phyloP scores from a whole-genome alignment of 2,329 filamentous ascomycete species.

The Pseudogymnoascus destructans region DNA sequence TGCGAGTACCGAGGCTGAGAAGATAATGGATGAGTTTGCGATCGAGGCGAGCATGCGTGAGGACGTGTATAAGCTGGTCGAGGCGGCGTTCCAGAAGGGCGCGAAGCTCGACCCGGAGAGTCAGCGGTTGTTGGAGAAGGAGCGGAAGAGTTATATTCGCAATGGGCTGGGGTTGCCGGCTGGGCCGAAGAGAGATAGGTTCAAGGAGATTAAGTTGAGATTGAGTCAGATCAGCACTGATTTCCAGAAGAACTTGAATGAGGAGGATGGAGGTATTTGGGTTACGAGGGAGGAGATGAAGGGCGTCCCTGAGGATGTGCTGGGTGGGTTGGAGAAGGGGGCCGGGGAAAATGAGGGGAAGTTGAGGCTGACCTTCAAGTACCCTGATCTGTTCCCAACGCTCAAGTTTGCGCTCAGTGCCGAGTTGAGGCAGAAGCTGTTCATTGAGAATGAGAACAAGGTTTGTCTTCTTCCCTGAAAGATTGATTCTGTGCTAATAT shows the following conservation, averaged over 20 bases:
- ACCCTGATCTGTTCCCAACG: slow-evolving; percentile 65
- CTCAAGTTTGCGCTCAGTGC: slow-evolving; percentile 64
- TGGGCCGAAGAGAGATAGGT: slow-evolving; percentile 58
- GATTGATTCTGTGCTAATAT: not conserved
- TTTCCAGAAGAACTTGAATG: slow-evolving; percentile 70
- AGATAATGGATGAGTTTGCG: slow-evolving; percentile 60
- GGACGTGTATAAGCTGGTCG: slow-evolving; percentile 59
- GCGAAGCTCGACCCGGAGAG: slow-evolving; percentile 57
- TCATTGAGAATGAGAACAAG: slow-evolving; percentile 71
- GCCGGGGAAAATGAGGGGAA: slow-evolving; percentile 60
- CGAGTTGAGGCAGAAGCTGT: slow-evolving; percentile 54
- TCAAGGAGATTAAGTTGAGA: slow-evolving; percentile 77
- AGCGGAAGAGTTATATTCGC: slow-evolving; percentile 62
- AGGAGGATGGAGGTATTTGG: slow-evolving; percentile 72
- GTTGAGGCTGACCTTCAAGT: slow-evolving; percentile 68
- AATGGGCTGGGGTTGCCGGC: slow-evolving; percentile 62
- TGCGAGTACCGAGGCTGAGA: slow-evolving; percentile 64
- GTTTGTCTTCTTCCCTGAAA: slow-evolving; percentile 24
- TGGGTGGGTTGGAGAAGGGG: slow-evolving; percentile 56
- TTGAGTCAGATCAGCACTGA: slow-evolving; percentile 61
- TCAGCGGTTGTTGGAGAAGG: slow-evolving; percentile 60
- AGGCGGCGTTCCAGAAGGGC: slow-evolving; percentile 42
- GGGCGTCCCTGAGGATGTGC: slow-evolving; percentile 59
- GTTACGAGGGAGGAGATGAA: slow-evolving; percentile 60
- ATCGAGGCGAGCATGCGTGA: slow-evolving; percentile 74